These are phyloP conservation scores for Mycena capillaripes DNA, from an alignment of 768 basidiomycete genomes.

Conservation along the genomic window DNA sequence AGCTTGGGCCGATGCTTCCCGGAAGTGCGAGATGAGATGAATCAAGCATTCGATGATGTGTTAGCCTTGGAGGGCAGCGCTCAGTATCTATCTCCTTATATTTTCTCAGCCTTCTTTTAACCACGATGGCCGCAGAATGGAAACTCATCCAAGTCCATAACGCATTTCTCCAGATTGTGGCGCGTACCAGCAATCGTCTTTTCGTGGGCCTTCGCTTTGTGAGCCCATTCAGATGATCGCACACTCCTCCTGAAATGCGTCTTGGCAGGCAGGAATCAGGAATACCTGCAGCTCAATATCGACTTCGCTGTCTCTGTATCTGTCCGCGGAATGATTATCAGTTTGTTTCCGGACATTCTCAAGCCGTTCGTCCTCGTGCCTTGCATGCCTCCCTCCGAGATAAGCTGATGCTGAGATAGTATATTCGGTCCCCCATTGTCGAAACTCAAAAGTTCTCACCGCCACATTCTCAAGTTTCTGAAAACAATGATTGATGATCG, in stretches of 20 bases:
- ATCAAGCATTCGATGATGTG: background rate
- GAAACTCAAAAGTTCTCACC: too few species aligned
- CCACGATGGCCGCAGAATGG: background rate
- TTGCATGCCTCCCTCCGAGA: background rate
- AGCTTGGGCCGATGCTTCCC: background rate
- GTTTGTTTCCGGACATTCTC: background rate
- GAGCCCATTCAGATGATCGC: background rate
- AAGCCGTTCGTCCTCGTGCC: background rate
- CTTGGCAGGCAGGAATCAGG: background rate
- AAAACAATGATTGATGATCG: too few species aligned
- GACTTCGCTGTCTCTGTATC: background rate
- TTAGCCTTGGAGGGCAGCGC: background rate
- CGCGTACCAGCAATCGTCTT: background rate
- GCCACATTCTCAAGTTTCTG: too few species aligned
- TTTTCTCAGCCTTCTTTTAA: background rate
- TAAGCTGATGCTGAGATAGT: too few species aligned
- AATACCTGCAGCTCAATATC: background rate
- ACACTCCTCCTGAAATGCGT: background rate
- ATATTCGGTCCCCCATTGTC: too few species aligned
- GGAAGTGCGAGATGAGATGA: background rate
- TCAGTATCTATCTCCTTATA: background rate
- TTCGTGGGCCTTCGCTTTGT: background rate
- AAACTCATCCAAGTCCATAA: background rate
- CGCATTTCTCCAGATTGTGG: background rate
- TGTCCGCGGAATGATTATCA: background rate